phyloP scores from a whole-genome alignment of 2,329 filamentous ascomycete genomes.

The Microdochium paspali region DNA sequence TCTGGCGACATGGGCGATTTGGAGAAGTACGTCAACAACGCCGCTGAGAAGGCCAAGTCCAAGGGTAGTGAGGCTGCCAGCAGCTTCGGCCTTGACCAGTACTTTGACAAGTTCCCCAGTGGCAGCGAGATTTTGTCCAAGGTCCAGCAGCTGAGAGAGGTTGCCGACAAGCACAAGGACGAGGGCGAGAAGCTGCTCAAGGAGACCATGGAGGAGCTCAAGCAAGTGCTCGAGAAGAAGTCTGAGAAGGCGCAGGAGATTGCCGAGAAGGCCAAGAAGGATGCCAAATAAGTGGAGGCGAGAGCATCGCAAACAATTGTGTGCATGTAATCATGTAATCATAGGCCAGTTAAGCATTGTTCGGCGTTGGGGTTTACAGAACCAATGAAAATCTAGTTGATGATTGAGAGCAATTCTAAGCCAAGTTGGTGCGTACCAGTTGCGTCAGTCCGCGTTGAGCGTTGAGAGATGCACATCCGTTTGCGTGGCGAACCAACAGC shows the following conservation, averaged over 20 bases:
- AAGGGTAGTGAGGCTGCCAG: conserved; percentile 25
- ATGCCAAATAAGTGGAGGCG: conserved; percentile 21
- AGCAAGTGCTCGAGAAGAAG: conserved; percentile 54
- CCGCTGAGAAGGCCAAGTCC: conserved; percentile 50
- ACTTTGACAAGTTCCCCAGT: conserved; percentile 56
- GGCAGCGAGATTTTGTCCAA: conserved; percentile 57
- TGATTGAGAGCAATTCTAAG: neutral
- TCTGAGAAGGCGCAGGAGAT: conserved; percentile 48
- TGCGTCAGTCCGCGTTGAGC: too few relatives aligned
- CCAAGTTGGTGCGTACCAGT: neutral
- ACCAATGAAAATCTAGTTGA: too few relatives aligned
- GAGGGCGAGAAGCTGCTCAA: conserved; percentile 62
- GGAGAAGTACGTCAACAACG: conserved; percentile 50
- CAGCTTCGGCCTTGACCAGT: conserved; percentile 45
- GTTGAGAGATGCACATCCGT: too few relatives aligned
- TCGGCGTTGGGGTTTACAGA: neutral
- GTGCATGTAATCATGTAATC: neutral
- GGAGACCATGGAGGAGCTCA: conserved; percentile 59
- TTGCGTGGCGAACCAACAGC: too few relatives aligned
- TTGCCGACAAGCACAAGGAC: conserved; percentile 57
- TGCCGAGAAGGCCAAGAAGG: conserved; percentile 41
- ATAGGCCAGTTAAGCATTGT: neutral
- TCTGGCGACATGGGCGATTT: conserved; percentile 51
- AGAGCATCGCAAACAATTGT: neutral
- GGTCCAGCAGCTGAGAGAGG: conserved; percentile 52